Conservation (phyloP, 176 grass and related monocot species). For the Otatea glauca region DNA sequence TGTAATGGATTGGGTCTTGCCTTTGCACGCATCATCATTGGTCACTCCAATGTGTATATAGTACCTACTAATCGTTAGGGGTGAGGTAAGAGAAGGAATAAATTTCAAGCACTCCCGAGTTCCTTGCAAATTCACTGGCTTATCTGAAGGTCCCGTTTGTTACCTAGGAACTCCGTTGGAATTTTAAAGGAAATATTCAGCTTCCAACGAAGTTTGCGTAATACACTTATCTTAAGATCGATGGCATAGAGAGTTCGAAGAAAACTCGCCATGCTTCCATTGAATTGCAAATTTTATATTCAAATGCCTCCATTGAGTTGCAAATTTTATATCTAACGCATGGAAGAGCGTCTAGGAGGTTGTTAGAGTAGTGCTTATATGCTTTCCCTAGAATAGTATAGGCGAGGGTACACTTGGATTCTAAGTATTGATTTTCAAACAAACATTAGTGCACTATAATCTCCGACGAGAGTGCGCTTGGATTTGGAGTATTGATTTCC, state of each 20-base stretch:
- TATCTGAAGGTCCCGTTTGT: background rate
- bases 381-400: no score
- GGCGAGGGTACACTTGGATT: no score
- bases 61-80: background rate
- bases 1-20: conserved; percentile 22
- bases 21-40: conserved; percentile 27
- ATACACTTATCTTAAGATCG: no score
- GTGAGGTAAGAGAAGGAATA: background rate
- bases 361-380: no score
- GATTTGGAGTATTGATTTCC: background rate
- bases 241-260: background rate
- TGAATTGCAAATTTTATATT: no score
- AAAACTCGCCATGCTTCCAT: background rate
- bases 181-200: background rate
- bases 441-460: no score
- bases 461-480: no score
- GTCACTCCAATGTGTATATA: background rate
- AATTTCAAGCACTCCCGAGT: background rate
- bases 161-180: background rate
- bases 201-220: background rate
- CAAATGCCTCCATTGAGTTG: background rate
- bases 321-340: background rate
- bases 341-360: no score
- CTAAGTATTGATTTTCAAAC: no score
- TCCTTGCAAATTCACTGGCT: background rate